Evolutionary conservation across 2,329 filamentous ascomycete genomes (phyloP), one percentile per base, ranked within the genome.

Genomic region (Exophiala spinifera): DNA sequence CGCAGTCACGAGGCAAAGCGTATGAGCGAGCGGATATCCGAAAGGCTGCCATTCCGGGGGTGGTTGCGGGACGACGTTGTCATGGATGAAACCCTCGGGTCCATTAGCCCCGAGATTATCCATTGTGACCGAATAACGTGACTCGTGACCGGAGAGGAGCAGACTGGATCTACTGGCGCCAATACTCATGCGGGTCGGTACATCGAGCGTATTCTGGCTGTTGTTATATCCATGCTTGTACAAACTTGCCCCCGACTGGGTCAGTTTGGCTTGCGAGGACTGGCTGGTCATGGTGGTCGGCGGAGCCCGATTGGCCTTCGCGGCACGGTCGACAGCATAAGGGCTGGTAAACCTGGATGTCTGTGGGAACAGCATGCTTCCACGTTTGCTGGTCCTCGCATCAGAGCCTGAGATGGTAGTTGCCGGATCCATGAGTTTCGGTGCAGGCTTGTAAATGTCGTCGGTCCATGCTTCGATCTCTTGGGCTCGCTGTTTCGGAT

Each of bases 401-500:
- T 80, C 77, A 36, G 81, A 83, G 10, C 78, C 79, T 15, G 73
- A 72, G 56, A 84, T 80, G 46, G 82, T 85, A 66, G 83, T 87
- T 55, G 83, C 81, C 39, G 87, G 76, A 64, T 96, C 94, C 3
- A 86, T 82, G 60, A 96, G 79, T 62, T 91, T 88, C 51, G 87
- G 85, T 20, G 91, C 90, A 3, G 92, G 88, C 40, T 91, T 88
- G 72, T 99, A 97, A 65, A 99, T 99, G 67, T 99, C 94, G 61
- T 97, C 89, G 13, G 87, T 87, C 94, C 94, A 99, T 65, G 96
- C 92, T 71, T 99, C 94, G 61, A 99, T 99, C 74, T 97, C 91
- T 64, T 87, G 85, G 63, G 91, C 87, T 55, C 94, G 85, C 73
- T 91, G 87, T 70, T 92, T 91, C 61, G 86, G 83, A 69, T 94